Evolutionary conservation across 1,284 basidiomycete species (phyloP), one percentile per base, ranked within the genome.

Genomic region (Tetrapyrgos nigripes): DNA sequence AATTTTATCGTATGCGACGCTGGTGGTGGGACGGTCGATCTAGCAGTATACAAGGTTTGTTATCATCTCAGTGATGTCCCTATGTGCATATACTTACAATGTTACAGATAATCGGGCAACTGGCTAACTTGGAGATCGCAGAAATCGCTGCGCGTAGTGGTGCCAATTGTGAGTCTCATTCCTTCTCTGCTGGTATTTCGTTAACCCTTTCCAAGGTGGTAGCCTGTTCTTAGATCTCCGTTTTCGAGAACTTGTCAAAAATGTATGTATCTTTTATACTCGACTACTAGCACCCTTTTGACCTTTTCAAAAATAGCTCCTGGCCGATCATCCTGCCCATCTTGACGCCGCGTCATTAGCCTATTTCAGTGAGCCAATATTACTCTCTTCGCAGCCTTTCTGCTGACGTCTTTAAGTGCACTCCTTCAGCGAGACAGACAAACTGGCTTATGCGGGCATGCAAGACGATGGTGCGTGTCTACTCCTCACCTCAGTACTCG

Each of bases 371-470:
- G 31, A 59, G 79, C 23, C 45, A 33, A 47, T 53, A 17, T 56
- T 51, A 37, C 11, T 9, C 11, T n/a, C 24, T 44, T 56, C 48
- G 50, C 48, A 50, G n/a, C 6, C n/a, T 50, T 47, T 59, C n/a
- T 21, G 50, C 51, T 58, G 28, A 56, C 43, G 44, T 40, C 17
- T 54, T 49, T 8, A 44, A 83, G 81, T 92, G 89, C 88, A 92
- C 66, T 85, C 88, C 2, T 93, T 93, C 66, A 88, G 88, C 62
- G 91, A 94, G 73, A 89, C 89, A n/a, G 91, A 94, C 68, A 94
- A 94, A 71, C 74, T 92, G 53, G 81, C 82, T 28, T 93, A 90
- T 68, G 78, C 73, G 60, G 92, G 92, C 19, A 79, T 85, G 54
- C 72, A 75, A 29, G 92, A 94, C 70, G 92, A 93, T 69, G 84